Evolutionary conservation across 1,284 basidiomycete species (phyloP).

Genomic region (Leccinum subrobustum): DNA sequence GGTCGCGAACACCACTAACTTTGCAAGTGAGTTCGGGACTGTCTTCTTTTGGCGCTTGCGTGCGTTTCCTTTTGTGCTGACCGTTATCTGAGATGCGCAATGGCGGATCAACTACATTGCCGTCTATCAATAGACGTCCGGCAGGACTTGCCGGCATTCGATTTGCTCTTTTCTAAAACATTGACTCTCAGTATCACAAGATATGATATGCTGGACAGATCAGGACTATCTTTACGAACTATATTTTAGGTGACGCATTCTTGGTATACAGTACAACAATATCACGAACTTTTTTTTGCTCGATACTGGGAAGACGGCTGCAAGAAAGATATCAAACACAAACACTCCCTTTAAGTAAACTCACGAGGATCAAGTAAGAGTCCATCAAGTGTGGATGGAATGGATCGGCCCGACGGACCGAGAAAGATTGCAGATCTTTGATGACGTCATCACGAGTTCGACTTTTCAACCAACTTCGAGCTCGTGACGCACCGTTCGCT

Average conservation of each 20-base stretch:
- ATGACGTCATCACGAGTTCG: background rate
- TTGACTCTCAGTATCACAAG: background rate
- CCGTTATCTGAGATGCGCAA: slow-evolving; percentile 41
- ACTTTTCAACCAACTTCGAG: background rate
- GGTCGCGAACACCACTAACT: slow-evolving; percentile 64
- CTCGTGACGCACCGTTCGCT: background rate
- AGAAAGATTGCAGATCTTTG: background rate
- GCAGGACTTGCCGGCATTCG: background rate
- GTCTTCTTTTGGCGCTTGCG: background rate
- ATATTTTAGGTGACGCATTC: background rate
- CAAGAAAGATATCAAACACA: background rate
- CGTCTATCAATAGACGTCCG: slow-evolving; percentile 16
- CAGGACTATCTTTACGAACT: background rate
- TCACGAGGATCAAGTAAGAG: background rate
- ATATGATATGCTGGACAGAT: background rate
- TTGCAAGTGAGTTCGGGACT: slow-evolving; percentile 42
- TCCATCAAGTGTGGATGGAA: background rate
- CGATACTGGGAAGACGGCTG: background rate
- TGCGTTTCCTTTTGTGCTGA: slow-evolving; percentile 4
- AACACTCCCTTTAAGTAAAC: background rate
- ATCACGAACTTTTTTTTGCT: background rate
- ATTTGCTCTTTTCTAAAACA: background rate
- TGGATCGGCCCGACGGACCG: too few species aligned
- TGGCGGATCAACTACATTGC: slow-evolving; percentile 55
- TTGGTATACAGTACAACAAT: background rate